phyloP scores from a whole-genome alignment of 1,284 basidiomycete species.

The Cryptococcus wingfieldii region DNA sequence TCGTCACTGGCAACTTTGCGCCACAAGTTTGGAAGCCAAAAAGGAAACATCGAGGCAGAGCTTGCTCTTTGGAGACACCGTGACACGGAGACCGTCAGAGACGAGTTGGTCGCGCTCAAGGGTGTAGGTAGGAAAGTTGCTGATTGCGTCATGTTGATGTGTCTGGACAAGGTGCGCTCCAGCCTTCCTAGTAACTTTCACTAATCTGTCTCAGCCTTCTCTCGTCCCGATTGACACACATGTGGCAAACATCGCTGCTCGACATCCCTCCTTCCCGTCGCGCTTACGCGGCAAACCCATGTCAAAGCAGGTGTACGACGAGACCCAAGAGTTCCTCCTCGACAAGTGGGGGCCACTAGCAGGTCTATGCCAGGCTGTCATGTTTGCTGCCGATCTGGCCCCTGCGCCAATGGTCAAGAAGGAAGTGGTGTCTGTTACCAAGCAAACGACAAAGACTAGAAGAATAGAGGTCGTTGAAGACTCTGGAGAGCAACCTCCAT shows the following conservation, averaged over 20 bases:
- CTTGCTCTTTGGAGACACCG: slow-evolving; percentile 19
- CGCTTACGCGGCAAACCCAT: slow-evolving; percentile 54
- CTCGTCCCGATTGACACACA: slow-evolving; percentile 91
- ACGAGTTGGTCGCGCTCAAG: slow-evolving; percentile 70
- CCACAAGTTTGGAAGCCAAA: slow-evolving; percentile 51
- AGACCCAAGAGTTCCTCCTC: slow-evolving; percentile 63
- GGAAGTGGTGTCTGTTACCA: not conserved
- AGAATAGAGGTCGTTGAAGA: not conserved
- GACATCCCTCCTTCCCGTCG: slow-evolving; percentile 68
- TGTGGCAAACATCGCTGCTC: slow-evolving; percentile 77
- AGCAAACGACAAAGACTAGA: not conserved
- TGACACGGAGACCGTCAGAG: slow-evolving; percentile 48
- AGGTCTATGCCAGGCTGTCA: slow-evolving; percentile 87
- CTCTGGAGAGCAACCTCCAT: not conserved
- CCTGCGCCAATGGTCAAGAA: not conserved
- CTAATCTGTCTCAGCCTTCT: slow-evolving; percentile 56
- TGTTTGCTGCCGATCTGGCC: slow-evolving; percentile 47
- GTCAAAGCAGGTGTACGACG: slow-evolving; percentile 72
- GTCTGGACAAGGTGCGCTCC: slow-evolving; percentile 72
- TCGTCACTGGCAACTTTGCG: slow-evolving; percentile 71
- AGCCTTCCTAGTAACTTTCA: not conserved
- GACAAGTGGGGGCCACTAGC: slow-evolving; percentile 76
- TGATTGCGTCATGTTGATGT: slow-evolving; percentile 93
- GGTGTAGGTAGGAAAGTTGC: slow-evolving; percentile 96
- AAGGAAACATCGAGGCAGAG: slow-evolving; percentile 26